Evolutionary conservation across 805 yeast species (phyloP).

Genomic region (Candida chauliodis): DNA sequence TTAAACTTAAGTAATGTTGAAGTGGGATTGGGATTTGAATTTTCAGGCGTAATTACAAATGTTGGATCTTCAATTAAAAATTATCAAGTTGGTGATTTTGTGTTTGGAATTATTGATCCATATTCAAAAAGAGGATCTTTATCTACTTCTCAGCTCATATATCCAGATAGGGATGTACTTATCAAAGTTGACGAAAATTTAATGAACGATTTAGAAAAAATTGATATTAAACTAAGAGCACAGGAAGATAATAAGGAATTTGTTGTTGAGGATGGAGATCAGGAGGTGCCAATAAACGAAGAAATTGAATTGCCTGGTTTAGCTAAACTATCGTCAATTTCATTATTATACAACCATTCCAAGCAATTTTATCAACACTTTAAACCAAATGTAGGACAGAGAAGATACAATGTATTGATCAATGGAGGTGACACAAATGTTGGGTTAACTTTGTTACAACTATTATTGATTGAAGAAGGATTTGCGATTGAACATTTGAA

Average conservation of each 20-base stretch:
- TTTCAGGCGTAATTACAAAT: slow-evolving; percentile 54
- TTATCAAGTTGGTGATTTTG: slow-evolving; percentile 52
- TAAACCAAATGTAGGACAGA: slow-evolving; percentile 13
- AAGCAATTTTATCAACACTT: slow-evolving; percentile 31
- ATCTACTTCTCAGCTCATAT: slow-evolving; percentile 52
- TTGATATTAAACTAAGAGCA: slow-evolving; percentile 23
- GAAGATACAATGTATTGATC: slow-evolving; percentile 29
- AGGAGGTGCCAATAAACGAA: slow-evolving; percentile 10
- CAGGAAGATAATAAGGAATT: slow-evolving; percentile 10
- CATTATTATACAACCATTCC: slow-evolving; percentile 35
- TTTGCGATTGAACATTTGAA: slow-evolving; percentile 12
- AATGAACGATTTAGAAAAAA: slow-evolving; percentile 15
- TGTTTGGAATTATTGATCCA: slow-evolving; percentile 60
- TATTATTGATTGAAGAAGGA: slow-evolving; percentile 13
- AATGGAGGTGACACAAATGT: slow-evolving; percentile 43
- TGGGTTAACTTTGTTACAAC: slow-evolving; percentile 34
- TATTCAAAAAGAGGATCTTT: slow-evolving; percentile 52
- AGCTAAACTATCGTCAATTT: slow-evolving; percentile 31
- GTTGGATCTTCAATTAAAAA: slow-evolving; percentile 46
- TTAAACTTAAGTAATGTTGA: slow-evolving; percentile 51
- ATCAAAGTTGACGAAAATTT: slow-evolving; percentile 24
- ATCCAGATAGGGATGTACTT: slow-evolving; percentile 46
- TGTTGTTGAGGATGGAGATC: slow-evolving; percentile 12
- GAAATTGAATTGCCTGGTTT: slow-evolving; percentile 20
- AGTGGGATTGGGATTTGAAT: slow-evolving; percentile 68